phyloP scores from a whole-genome alignment of 1,284 basidiomycete genomes.

The Puccinia hordei region DNA sequence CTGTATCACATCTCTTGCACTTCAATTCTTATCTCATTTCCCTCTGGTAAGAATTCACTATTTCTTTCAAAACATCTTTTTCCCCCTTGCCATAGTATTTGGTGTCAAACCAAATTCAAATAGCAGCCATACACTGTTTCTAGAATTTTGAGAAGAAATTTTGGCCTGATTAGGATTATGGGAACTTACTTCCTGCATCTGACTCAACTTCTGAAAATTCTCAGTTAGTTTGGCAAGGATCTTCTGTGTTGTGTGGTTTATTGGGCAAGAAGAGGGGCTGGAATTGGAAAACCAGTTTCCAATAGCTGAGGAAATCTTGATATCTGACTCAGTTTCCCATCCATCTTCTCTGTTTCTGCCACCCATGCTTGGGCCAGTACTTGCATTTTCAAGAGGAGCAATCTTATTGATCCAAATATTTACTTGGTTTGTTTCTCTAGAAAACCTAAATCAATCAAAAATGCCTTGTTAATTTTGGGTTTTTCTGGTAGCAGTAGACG shows the following conservation, averaged over 20 bases:
- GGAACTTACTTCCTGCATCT: constrained; percentile 69
- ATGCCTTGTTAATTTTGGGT: background rate
- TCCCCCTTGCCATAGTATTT: too few species aligned
- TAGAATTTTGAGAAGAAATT: constrained; percentile 74
- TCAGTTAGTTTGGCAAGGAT: constrained; percentile 80
- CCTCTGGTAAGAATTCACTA: too few species aligned
- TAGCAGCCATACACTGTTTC: constrained; percentile 88
- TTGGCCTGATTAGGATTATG: constrained; percentile 9
- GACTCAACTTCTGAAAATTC: constrained; percentile 87
- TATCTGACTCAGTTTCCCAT: constrained; percentile 93
- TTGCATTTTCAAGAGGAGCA: constrained; percentile 81
- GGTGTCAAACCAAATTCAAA: too few species aligned
- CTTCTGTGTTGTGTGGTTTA: constrained; percentile 71
- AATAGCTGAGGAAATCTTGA: constrained; percentile 94
- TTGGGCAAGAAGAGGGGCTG: constrained; percentile 66
- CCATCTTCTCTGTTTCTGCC: constrained; percentile 66
- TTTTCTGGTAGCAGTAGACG: background rate
- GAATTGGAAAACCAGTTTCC: constrained; percentile 74
- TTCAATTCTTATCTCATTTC: too few species aligned
- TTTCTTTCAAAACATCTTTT: too few species aligned
- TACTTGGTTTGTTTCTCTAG: constrained; percentile 93
- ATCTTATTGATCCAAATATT: constrained; percentile 95
- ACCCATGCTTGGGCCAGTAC: constrained; percentile 85
- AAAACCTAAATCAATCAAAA: constrained; percentile 65
- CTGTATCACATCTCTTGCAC: too few species aligned